Evolutionary conservation across 345 rosid genomes (phyloP), one percentile per base, ranked within the genome.

Genomic region (Hibiscus tridactylites): DNA sequence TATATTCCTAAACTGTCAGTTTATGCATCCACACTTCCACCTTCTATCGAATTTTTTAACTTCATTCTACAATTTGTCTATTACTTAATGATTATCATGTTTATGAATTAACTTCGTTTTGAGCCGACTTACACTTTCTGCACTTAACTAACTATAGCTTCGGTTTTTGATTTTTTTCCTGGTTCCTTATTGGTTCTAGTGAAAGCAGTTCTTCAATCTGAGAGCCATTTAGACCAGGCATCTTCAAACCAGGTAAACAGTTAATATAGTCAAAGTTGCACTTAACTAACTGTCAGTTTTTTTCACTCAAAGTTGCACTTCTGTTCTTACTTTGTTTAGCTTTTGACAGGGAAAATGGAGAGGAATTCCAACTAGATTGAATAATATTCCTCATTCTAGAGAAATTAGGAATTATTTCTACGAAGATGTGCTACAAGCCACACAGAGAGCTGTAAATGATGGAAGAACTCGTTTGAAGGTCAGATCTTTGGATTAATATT

Each of bases 381-480:
- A 93, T 78, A 93, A 93, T 72, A 83, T 91, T 80, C 97, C 98
- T 78, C 98, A 93, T 82, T 93, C 98, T 8, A 86, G 93, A 74
- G 97, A 93, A 79, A 91, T 93, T 74, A 84, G 98, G 78, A 79
- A 79, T 54, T 93, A 93, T 83, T 93, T 93, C 80, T 93, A 90
- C 68, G 83, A 88, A 31, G 98, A 93, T 84, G 96, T 93, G 66
- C 84, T 90, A 24, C 89, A 81, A 77, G 89, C 96, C 46, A 90
- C 97, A 13, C 72, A 80, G 66, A 86, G 89, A 78, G 91, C 97
- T 69, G 86, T 91, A 64, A 78, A 83, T 24, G 84, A 87, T 83
- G 96, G 97, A 61, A 85, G 85, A 81, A 83, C 76, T 16, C 85
- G 96, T 69, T 69, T 93, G 61, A 87, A 88, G 96, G 97, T 93